Base-by-base conservation (phyloP, 2,329 filamentous ascomycete species). In the Mariannaea sp. region DNA sequence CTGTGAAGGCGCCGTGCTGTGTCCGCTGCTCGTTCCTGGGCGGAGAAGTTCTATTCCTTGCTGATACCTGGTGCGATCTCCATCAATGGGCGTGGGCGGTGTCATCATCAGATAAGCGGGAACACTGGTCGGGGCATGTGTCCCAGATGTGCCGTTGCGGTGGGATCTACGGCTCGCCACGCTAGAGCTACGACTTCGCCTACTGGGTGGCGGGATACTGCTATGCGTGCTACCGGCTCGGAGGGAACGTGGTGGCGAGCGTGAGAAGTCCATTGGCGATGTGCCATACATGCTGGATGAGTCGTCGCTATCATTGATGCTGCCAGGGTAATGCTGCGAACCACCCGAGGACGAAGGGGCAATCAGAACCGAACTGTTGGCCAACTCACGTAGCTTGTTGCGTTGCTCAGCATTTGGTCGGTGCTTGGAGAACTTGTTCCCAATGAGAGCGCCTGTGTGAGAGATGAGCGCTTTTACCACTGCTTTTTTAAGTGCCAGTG, bases 381-480 rank as follows among this genome's bases (percentile, higher is more conserved):
- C 91, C 52, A 96, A 78, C 70, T 97, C 92, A 35, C 92, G 85
- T 27, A 95, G 80, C 57, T 88, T 86, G 66, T 80, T 88, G 66
- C 90, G 86, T 68, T 94, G 89, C 53, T 89, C 86, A 46, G 86
- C 89, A 59, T 79, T 90, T 1, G 93, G 92, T 4, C 92, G 85
- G 68, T 96, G 90, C 67, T 91, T 90, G 45, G 87, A 90, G 73
- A 99, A 90, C 70, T 99, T 99, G 80, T 99, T 99, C 49, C 93
- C 91, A 43, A 99, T 91, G 62, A 99, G 97, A 52, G 94, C 92
- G 29, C 94, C 94, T 1, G 93, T 92, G 68, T 99, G 94, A 2
- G 90, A 94, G 65, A 99, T 95, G 39, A 99, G 80, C 0, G 94
- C 93, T 67, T 92, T 90, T 68, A 96, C 90, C 53, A 97, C 89